A percentile compares a stretch with the other conserved stretches of the same genome.
Evolutionary conservation across 441 rosid species (phyloP).

Genomic region (Viola pubescens): DNA sequence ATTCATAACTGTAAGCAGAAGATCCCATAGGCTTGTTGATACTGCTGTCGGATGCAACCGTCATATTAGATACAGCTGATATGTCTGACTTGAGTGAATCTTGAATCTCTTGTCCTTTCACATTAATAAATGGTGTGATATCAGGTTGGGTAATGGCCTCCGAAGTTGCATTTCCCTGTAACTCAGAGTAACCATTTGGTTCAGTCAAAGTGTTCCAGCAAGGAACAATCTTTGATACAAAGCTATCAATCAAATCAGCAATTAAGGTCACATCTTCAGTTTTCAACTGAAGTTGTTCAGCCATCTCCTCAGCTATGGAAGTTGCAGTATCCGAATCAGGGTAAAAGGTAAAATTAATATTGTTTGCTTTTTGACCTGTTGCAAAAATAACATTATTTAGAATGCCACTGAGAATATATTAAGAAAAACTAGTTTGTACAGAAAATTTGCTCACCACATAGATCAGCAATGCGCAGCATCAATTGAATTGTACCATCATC

Average conservation of each 20-base stretch:
- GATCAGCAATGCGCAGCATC: constrained; percentile 48
- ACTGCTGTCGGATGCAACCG: constrained; percentile 19
- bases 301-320: constrained; percentile 67
- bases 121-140: constrained; percentile 10
- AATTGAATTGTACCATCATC: constrained; percentile 37
- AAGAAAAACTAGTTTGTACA: not conserved
- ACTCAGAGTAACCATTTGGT: constrained; percentile 16
- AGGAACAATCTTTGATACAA: constrained; percentile 41
- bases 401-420: not conserved
- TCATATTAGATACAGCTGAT: constrained; percentile 29
- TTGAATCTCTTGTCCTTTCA: constrained; percentile 19
- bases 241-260: constrained; percentile 51
- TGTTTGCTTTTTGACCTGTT: constrained; percentile 44
- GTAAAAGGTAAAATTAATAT: constrained; percentile 51
- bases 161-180: constrained; percentile 10
- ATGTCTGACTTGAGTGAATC: constrained; percentile 35
- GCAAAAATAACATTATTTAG: constrained; percentile 12
- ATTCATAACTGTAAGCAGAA: constrained; percentile 16
- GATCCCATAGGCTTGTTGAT: constrained; percentile 23
- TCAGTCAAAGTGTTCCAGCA: constrained; percentile 27
- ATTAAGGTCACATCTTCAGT: constrained; percentile 44
- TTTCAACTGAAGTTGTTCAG: constrained; percentile 55
- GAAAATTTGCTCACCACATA: constrained; percentile 23
- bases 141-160: constrained; percentile 18
- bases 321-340: constrained; percentile 55